A percentile compares a stretch with the other conserved stretches of the same genome.
Conservation (phyloP, 139 green algal species). For the Edaphochlamys debaryana region DNA sequence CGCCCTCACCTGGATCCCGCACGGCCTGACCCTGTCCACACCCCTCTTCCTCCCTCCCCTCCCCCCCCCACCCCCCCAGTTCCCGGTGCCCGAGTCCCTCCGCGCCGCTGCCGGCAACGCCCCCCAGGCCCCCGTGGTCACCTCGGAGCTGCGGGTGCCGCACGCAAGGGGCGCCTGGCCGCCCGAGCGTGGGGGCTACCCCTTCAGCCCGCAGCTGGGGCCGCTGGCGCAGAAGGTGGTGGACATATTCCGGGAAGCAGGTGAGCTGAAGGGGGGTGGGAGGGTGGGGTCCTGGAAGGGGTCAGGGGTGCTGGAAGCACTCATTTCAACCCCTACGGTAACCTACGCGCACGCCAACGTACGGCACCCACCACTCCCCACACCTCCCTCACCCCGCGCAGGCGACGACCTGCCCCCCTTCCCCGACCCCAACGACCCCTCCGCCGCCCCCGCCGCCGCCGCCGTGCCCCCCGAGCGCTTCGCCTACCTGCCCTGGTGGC, state of each 20-base stretch:
- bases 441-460: background rate
- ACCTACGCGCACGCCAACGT: too few species aligned
- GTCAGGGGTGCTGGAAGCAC: too few species aligned
- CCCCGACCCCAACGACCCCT: slow-evolving; percentile 24
- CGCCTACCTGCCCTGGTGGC: slow-evolving; percentile 29
- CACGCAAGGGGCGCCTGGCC: slow-evolving; percentile 8
- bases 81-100: background rate
- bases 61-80: background rate
- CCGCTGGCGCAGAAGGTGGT: background rate
- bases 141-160: slow-evolving; percentile 4
- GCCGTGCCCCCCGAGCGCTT: slow-evolving; percentile 21
- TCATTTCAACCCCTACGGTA: too few species aligned
- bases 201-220: slow-evolving; percentile 12
- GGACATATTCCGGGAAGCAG: slow-evolving; percentile 12
- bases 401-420: too few species aligned
- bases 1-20: too few species aligned
- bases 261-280: background rate
- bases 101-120: background rate
- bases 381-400: too few species aligned
- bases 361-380: too few species aligned
- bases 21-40: too few species aligned
- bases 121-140: background rate
- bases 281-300: background rate
- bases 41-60: too few species aligned
- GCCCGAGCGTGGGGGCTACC: slow-evolving; percentile 8